Conservation (phyloP, 805 yeast genomes). For the Pichia paraexigua region DNA sequence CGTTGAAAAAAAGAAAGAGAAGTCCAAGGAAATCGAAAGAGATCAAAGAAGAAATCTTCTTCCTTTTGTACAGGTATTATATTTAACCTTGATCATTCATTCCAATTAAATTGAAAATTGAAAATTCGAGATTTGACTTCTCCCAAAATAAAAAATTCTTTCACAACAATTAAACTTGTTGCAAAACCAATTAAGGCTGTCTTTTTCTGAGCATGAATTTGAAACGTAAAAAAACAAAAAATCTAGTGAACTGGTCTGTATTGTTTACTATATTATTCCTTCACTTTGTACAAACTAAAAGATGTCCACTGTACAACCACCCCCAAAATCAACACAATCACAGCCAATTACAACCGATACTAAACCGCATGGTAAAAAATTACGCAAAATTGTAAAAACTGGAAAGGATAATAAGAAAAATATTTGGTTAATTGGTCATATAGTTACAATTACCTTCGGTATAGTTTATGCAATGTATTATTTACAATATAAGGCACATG, state of each 20-base stretch:
- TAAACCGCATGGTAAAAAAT: slow-evolving; percentile 3
- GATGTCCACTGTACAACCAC: not conserved
- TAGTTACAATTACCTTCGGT: slow-evolving; percentile 38
- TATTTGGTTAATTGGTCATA: slow-evolving; percentile 54
- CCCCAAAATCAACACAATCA: not conserved
- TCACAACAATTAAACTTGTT: not conserved
- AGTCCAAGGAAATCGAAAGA: too few relatives aligned
- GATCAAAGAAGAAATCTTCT: too few relatives aligned
- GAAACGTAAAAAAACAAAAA: too few relatives aligned
- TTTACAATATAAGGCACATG: slow-evolving; percentile 29
- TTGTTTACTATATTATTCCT: not conserved
- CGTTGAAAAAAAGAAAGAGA: not conserved
- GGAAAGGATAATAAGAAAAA: slow-evolving; percentile 26
- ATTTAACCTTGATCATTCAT: too few relatives aligned
- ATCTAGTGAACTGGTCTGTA: not conserved
- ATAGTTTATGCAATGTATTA: slow-evolving; percentile 28
- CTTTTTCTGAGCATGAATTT: too few relatives aligned
- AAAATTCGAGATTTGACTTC: not conserved
- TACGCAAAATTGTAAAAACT: slow-evolving; percentile 9
- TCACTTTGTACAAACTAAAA: not conserved
- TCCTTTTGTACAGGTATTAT: too few relatives aligned
- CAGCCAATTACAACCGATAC: not conserved
- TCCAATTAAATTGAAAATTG: not conserved
- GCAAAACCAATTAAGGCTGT: not conserved
- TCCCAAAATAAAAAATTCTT: not conserved